A percentile compares a stretch with the other conserved stretches of the same genome.
phyloP scores from a whole-genome alignment of 1,284 basidiomycete species.

The Farysia itapuensis region DNA sequence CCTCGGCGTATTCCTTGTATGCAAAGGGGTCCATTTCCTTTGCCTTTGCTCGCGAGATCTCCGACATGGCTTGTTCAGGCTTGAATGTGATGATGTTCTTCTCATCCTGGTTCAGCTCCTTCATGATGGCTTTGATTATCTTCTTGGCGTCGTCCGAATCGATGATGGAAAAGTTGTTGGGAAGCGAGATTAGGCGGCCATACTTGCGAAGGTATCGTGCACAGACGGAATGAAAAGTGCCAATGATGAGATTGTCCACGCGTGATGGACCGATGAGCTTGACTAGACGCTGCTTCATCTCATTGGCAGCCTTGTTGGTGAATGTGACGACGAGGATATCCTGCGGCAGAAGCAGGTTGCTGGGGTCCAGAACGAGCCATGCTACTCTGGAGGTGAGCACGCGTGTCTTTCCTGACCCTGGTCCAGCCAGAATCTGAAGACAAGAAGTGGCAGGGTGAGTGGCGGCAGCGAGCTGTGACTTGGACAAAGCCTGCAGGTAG shows the following conservation, averaged over 20 bases:
- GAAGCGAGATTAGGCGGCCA: conserved; percentile 67
- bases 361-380: conserved; percentile 46
- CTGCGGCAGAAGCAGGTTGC: conserved; percentile 41
- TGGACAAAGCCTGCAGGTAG: conserved; percentile 38
- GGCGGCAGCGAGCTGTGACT: conserved; percentile 48
- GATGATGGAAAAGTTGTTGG: conserved; percentile 78
- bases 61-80: conserved; percentile 67
- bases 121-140: conserved; percentile 69
- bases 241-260: conserved; percentile 68
- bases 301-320: conserved; percentile 81
- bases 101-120: conserved; percentile 64
- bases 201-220: conserved; percentile 72
- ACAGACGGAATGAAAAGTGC: conserved; percentile 81
- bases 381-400: conserved; percentile 55
- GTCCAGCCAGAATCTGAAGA: conserved; percentile 57
- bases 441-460: conserved; percentile 40
- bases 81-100: conserved; percentile 67
- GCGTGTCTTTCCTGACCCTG: conserved; percentile 58
- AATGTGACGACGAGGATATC: conserved; percentile 60
- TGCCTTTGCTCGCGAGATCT: conserved; percentile 80
- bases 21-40: conserved; percentile 63
- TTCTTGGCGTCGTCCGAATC: conserved; percentile 79
- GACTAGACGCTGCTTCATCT: conserved; percentile 76
- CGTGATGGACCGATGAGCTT: conserved; percentile 71
- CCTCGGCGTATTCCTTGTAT: conserved; percentile 15